Percentiles rank a stretch among this genome's conserved stretches.
Evolutionary conservation across 495 filamentous ascomycete species (phyloP).

Genomic region (Cenococcum geophilum): DNA sequence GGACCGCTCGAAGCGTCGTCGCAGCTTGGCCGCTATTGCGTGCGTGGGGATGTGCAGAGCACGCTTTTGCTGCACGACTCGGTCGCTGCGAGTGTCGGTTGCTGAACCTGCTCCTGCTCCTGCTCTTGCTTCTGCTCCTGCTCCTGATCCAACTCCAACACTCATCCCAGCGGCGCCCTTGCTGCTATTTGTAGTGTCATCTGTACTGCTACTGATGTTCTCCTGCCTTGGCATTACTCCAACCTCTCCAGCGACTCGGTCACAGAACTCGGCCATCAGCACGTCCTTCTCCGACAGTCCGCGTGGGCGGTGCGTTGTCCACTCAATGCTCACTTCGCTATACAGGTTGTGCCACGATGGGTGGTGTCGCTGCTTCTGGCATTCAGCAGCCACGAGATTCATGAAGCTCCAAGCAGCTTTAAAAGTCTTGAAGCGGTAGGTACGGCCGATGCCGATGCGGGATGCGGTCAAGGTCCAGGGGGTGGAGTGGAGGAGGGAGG

Average conservation of each 20-base stretch:
- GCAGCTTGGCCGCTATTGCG: not conserved
- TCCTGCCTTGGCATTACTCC: not conserved
- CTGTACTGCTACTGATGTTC: not conserved
- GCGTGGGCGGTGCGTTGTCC: slow-evolving; percentile 25
- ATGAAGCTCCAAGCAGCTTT: slow-evolving; percentile 25
- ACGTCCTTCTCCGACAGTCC: slow-evolving; percentile 28
- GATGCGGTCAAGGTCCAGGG: slow-evolving; percentile 19
- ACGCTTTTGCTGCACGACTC: not conserved
- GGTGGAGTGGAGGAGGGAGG: slow-evolving; percentile 6
- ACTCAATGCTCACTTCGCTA: slow-evolving; percentile 24
- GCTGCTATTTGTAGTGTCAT: not conserved
- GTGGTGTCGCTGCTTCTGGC: slow-evolving; percentile 23
- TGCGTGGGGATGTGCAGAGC: not conserved
- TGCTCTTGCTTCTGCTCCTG: not conserved
- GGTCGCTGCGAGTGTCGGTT: too few species aligned
- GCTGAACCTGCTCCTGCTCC: too few species aligned
- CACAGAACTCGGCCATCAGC: slow-evolving; percentile 29
- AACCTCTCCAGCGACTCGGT: slow-evolving; percentile 13
- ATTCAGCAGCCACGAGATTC: slow-evolving; percentile 22
- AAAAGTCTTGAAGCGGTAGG: slow-evolving; percentile 24
- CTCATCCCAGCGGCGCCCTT: not conserved
- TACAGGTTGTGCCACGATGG: slow-evolving; percentile 28
- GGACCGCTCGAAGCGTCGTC: not conserved
- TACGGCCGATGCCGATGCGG: slow-evolving; percentile 16
- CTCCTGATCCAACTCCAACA: not conserved